Conservation (phyloP, 495 filamentous ascomycete species). For the Cladorrhinum samala region DNA sequence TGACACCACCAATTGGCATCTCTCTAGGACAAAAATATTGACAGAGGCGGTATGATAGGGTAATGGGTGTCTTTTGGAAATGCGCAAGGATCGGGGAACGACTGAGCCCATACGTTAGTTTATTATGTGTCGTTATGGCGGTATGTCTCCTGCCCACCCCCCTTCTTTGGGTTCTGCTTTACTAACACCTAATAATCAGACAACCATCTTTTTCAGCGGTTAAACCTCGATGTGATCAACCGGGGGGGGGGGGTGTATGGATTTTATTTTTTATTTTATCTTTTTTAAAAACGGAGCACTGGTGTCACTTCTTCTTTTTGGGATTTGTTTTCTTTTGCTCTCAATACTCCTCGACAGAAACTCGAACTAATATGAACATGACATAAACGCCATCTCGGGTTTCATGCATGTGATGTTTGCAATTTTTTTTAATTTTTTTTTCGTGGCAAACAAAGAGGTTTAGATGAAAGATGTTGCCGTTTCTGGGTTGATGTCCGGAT, state of each 20-base stretch:
- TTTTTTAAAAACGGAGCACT: too few species aligned
- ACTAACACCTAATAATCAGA: neutral
- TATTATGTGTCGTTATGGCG: conserved; percentile 92
- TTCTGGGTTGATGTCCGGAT: too few species aligned
- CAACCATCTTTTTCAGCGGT: neutral
- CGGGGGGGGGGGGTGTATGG: neutral
- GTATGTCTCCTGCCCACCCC: conserved; percentile 40
- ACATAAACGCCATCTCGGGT: too few species aligned
- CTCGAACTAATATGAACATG: too few species aligned
- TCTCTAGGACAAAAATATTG: neutral
- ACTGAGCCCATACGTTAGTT: conserved; percentile 89
- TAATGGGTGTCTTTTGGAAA: conserved; percentile 95
- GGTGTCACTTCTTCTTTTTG: too few species aligned
- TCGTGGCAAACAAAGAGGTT: too few species aligned
- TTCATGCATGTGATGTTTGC: too few species aligned
- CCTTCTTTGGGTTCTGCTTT: neutral
- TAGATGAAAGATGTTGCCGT: too few species aligned
- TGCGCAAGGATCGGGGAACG: conserved; percentile 89
- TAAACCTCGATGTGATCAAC: neutral
- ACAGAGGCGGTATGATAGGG: conserved; percentile 36
- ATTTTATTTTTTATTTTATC: neutral
- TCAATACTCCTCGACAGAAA: too few species aligned
- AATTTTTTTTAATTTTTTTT: too few species aligned
- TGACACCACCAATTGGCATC: neutral
- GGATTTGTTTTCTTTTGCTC: too few species aligned